Base-by-base conservation (phyloP, 352 stramenopile species). In the Pythium coloratum region DNA sequence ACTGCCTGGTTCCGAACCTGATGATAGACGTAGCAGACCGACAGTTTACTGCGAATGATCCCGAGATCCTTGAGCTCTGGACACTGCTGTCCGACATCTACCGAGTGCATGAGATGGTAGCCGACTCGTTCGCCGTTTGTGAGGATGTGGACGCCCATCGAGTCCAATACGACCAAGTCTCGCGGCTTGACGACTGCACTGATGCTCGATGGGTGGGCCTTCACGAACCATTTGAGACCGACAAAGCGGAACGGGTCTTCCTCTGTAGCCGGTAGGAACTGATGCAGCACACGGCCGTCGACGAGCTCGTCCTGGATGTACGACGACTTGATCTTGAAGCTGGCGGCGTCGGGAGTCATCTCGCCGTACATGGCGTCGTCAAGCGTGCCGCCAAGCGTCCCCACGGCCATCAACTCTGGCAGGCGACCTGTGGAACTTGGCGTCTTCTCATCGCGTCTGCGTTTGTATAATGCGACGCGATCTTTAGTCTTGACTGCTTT, bases 291-390 rank as follows among this genome's bases (percentile, higher is more conserved):
- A 62, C 10, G 62, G 68, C 62, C 34, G 40, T 72, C 64, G 10
- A 58, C 9, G 10, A 75, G 53, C 32, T 66, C 65, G 60, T 77
- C 69, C 2, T 76, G 51, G 9, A 81, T 56, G 38, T 66, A 57
- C 6, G 55, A 61, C 8, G 67, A 64, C 28, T 80, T 80, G 44
- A 81, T 76, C 44, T 78, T 76, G 49, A 88, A 62, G 0, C 67
- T 32, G 36, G 28, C 9, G 64, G 63, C 34, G 59, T 79, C 18
- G 62, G 64, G 57, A 40, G 78, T 76, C 46, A 80, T 67, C 6
- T 68, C 78, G 33, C 81, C 81, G 56, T 83, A 87, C 76, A 89
- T 85, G 58, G 82, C 72, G 62, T 91, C 81, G 66, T 89, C 80
- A 4, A 91, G 73, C 32, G 71, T 77, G 8, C 81, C 81, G 36